Conservation (phyloP, 2,329 filamentous ascomycete species). For the Colletotrichum truncatum region DNA sequence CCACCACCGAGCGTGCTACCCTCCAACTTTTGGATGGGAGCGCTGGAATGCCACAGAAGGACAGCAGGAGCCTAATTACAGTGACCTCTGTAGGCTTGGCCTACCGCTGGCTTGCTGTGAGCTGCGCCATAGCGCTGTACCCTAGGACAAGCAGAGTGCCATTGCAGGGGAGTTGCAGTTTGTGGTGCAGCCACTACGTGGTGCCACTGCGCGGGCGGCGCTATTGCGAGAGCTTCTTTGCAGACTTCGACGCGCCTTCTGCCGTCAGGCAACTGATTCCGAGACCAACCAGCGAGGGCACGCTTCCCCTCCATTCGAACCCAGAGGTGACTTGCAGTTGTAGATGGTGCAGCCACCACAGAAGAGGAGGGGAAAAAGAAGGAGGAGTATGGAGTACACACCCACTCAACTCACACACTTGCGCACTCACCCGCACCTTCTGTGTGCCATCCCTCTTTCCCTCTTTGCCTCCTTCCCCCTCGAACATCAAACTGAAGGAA, state of each 20-base stretch:
- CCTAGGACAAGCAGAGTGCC: constrained; percentile 2
- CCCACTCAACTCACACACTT: background rate
- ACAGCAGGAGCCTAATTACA: background rate
- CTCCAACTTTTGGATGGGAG: constrained; percentile 9
- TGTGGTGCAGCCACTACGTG: constrained; percentile 8
- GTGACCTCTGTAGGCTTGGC: constrained; percentile 1
- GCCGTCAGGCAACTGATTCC: constrained; percentile 3
- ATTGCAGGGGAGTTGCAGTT: constrained; percentile 18
- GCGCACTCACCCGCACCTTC: constrained; percentile 1
- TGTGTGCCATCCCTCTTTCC: background rate
- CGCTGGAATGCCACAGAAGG: constrained; percentile 20
- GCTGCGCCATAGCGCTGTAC: constrained; percentile 15
- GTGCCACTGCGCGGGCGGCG: constrained; percentile 13
- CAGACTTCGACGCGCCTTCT: constrained; percentile 30
- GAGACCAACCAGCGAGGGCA: background rate
- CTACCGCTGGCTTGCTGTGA: background rate
- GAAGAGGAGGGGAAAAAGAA: background rate
- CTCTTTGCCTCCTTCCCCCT: background rate
- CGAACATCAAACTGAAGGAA: background rate
- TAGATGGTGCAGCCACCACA: background rate
- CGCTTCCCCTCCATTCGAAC: background rate
- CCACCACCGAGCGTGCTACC: constrained; percentile 5
- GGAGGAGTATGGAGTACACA: no score
- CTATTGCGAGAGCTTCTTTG: constrained; percentile 21
- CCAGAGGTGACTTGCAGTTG: constrained; percentile 17